Percentiles rank a stretch among this genome's conserved stretches.
Conservation (phyloP, 805 yeast species). For the Zygoascus ofunaensis region DNA sequence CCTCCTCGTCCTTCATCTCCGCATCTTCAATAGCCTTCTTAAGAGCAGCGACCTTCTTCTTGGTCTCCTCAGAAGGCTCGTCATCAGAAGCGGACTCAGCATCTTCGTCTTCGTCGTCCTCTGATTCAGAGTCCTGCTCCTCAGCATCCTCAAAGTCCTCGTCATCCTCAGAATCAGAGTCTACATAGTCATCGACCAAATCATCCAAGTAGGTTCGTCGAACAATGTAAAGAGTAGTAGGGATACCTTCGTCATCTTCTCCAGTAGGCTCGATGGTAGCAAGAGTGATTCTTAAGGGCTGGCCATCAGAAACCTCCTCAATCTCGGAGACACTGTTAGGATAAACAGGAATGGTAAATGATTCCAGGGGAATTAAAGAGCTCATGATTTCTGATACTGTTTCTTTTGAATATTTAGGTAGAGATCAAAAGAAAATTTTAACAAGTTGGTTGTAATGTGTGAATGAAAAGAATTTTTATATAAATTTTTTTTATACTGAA, state of each 20-base stretch:
- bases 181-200: slow-evolving; percentile 19
- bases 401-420: too few species aligned
- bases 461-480: too few species aligned
- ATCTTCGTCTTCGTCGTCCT: slow-evolving; percentile 31
- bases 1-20: slow-evolving; percentile 27
- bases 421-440: too few species aligned
- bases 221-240: slow-evolving; percentile 83
- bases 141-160: slow-evolving; percentile 29
- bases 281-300: slow-evolving; percentile 74
- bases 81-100: slow-evolving; percentile 35
- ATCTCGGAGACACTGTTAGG: background rate
- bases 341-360: background rate
- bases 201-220: slow-evolving; percentile 45
- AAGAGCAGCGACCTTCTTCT: slow-evolving; percentile 38
- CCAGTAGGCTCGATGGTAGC: slow-evolving; percentile 89
- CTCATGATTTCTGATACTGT: background rate
- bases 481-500: too few species aligned
- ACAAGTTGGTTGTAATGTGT: too few species aligned
- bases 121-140: slow-evolving; percentile 31
- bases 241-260: slow-evolving; percentile 45
- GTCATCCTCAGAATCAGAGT: slow-evolving; percentile 24
- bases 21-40: slow-evolving; percentile 35
- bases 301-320: slow-evolving; percentile 18
- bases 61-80: slow-evolving; percentile 37
- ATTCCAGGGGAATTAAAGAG: background rate